phyloP scores from a whole-genome alignment of 2,329 filamentous ascomycete species.

The Tolypocladium tundrense region DNA sequence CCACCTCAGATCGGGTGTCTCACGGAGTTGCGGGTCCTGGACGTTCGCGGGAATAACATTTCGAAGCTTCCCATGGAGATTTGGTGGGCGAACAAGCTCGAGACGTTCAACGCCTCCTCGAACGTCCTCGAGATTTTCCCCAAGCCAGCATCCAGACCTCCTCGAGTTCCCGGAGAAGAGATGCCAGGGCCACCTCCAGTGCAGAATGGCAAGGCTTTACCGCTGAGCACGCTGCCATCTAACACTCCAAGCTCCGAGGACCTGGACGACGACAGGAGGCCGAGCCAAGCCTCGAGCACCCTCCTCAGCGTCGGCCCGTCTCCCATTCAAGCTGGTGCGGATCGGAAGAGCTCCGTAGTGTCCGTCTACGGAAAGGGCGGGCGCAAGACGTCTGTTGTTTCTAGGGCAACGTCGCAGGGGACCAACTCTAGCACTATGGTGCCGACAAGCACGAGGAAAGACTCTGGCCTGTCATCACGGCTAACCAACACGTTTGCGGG shows the following conservation, averaged over 20 bases:
- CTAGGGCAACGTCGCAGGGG: constrained; percentile 43
- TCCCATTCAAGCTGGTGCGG: constrained; percentile 46
- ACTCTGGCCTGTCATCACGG: constrained; percentile 75
- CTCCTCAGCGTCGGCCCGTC: constrained; percentile 68
- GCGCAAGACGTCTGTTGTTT: constrained; percentile 78
- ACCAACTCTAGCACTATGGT: constrained; percentile 39
- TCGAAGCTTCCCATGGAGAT: constrained; percentile 80
- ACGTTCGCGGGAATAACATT: constrained; percentile 89
- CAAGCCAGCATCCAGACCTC: constrained; percentile 65
- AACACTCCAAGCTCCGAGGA: constrained; percentile 67
- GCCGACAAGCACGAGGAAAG: constrained; percentile 57
- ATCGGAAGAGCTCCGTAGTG: constrained; percentile 74
- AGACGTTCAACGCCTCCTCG: constrained; percentile 89
- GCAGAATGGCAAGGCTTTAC: constrained; percentile 29
- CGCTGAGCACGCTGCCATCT: constrained; percentile 34
- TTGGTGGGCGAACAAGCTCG: constrained; percentile 89
- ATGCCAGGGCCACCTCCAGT: constrained; percentile 20
- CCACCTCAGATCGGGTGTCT: constrained; percentile 84
- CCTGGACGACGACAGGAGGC: constrained; percentile 56
- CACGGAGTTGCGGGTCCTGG: constrained; percentile 71
- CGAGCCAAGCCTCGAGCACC: constrained; percentile 74
- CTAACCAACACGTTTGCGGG: constrained; percentile 79
- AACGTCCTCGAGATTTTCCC: constrained; percentile 89
- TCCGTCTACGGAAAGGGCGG: constrained; percentile 69
- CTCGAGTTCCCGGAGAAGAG: constrained; percentile 48